Conservation (phyloP, 2,329 filamentous ascomycete species). For the Aspergillus candidus region DNA sequence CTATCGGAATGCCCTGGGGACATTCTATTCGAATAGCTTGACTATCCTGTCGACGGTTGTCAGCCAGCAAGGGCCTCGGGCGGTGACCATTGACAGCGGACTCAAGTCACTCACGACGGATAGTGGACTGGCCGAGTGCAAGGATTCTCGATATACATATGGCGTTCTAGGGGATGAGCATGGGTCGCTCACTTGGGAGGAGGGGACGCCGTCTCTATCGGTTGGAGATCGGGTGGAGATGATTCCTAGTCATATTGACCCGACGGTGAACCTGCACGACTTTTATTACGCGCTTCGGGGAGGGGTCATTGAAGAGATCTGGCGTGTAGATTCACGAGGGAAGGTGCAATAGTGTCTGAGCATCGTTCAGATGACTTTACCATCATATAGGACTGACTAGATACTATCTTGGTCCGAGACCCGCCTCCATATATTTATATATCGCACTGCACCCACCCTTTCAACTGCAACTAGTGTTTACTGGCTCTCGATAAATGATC, state of each 20-base stretch:
- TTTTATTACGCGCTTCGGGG: constrained; percentile 47
- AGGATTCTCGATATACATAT: constrained; percentile 40
- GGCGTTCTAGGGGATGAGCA: constrained; percentile 47
- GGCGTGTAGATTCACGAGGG: constrained; percentile 47
- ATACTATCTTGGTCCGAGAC: too few species aligned
- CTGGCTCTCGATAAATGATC: too few species aligned
- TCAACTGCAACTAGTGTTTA: too few species aligned
- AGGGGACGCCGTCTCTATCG: constrained; percentile 32
- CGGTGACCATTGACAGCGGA: constrained; percentile 46
- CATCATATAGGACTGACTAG: too few species aligned
- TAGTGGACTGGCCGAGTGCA: constrained; percentile 47
- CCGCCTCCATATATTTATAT: too few species aligned
- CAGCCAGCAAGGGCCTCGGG: constrained; percentile 41
- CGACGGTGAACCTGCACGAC: constrained; percentile 50
- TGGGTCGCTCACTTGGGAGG: constrained; percentile 43
- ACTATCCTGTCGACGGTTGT: constrained; percentile 46
- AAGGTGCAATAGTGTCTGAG: constrained; percentile 42
- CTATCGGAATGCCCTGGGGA: constrained; percentile 49
- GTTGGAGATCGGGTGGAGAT: constrained; percentile 48
- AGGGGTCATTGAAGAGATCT: constrained; percentile 47
- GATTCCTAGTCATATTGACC: constrained; percentile 52
- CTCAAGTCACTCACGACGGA: constrained; percentile 49
- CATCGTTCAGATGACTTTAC: too few species aligned
- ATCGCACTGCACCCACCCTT: too few species aligned
- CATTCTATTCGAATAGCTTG: constrained; percentile 45